phyloP scores from a whole-genome alignment of 1,284 basidiomycete genomes.

The Fomitopsis palustris region DNA sequence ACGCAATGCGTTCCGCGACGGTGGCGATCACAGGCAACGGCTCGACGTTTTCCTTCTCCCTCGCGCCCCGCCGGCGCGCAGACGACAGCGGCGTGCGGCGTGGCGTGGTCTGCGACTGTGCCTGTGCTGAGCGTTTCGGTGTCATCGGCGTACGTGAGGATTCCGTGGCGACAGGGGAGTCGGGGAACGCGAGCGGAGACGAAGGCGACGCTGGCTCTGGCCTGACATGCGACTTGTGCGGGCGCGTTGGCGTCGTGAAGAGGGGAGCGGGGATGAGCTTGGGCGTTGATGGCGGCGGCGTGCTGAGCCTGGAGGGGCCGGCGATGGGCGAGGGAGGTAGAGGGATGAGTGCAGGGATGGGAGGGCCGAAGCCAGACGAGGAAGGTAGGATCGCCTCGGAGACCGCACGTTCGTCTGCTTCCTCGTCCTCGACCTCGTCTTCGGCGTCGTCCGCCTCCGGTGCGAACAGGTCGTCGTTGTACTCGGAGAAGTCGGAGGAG shows the following conservation, averaged over 20 bases:
- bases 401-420: constrained; percentile 9
- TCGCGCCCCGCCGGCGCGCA: constrained; percentile 12
- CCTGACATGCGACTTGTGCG: constrained; percentile 24
- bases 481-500: neutral
- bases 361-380: constrained; percentile 3
- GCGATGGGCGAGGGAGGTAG: constrained; percentile 12
- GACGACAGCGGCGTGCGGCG: constrained; percentile 11
- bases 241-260: constrained; percentile 28
- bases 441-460: constrained; percentile 9
- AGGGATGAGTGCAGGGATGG: constrained; percentile 7
- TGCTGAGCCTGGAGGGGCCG: constrained; percentile 13
- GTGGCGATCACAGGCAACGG: constrained; percentile 29
- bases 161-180: neutral
- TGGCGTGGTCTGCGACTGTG: constrained; percentile 11
- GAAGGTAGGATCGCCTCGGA: constrained; percentile 2
- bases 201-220: constrained; percentile 13
- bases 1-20: constrained; percentile 33
- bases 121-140: constrained; percentile 17
- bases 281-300: constrained; percentile 17
- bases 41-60: constrained; percentile 46
- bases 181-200: constrained; percentile 11
- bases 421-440: constrained; percentile 19
- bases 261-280: constrained; percentile 14
- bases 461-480: constrained; percentile 2
- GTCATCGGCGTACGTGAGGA: constrained; percentile 13